phyloP scores from a whole-genome alignment of 1,284 basidiomycete species.

The Fomitopsis palustris region DNA sequence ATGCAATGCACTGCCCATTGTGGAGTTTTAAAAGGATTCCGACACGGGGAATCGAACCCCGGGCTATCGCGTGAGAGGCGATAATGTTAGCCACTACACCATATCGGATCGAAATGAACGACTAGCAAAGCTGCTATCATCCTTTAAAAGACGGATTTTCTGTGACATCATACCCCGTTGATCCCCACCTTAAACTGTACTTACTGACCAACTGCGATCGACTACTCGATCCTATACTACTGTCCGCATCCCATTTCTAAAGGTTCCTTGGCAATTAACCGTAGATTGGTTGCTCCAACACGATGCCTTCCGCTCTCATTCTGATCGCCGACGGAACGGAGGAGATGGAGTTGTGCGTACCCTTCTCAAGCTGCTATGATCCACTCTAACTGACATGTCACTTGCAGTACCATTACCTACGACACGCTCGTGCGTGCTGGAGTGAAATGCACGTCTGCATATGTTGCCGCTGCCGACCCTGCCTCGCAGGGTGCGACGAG shows the following conservation, averaged over 20 bases:
- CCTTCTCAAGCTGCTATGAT: neutral
- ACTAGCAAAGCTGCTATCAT: neutral
- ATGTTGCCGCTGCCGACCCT: constrained; percentile 41
- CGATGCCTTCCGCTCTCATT: constrained; percentile 62
- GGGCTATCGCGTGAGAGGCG: constrained; percentile 6
- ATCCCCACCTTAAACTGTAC: too few species aligned
- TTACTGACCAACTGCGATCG: too few species aligned
- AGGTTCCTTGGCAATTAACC: too few species aligned
- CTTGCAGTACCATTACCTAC: constrained; percentile 65
- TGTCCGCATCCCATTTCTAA: too few species aligned
- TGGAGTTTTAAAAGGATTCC: neutral
- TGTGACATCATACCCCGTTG: neutral
- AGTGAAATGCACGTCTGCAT: constrained; percentile 60
- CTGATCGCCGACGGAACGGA: constrained; percentile 89
- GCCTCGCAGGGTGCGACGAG: constrained; percentile 10
- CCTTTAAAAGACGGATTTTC: neutral
- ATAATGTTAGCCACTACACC: constrained; percentile 6
- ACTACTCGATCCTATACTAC: neutral
- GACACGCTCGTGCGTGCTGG: constrained; percentile 79
- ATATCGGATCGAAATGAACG: neutral
- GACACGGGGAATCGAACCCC: constrained; percentile 4
- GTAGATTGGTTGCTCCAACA: too few species aligned
- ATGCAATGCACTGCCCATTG: too few species aligned
- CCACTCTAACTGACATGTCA: neutral
- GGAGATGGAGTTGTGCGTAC: constrained; percentile 83